Evolutionary conservation across 1,284 basidiomycete species (phyloP).

Genomic region (Xerocomus nothofagi): DNA sequence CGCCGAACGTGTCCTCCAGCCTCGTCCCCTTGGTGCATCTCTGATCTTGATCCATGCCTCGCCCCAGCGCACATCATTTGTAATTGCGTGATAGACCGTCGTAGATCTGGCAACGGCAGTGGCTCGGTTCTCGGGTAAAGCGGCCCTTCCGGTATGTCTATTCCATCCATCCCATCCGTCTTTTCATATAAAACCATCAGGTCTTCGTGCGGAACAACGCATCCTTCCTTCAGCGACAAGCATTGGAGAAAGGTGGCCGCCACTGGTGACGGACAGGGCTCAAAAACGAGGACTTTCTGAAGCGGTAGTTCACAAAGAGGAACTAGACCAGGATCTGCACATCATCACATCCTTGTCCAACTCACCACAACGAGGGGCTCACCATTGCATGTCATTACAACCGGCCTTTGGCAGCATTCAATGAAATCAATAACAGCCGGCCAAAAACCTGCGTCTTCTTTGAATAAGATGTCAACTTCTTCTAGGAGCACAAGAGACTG

Average conservation of each 20-base stretch:
- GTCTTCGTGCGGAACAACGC: constrained; percentile 40
- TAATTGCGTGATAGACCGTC: constrained; percentile 57
- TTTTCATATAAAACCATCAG: constrained; percentile 42
- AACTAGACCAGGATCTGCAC: constrained; percentile 68
- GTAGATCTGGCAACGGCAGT: constrained; percentile 51
- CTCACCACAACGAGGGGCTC: constrained; percentile 31
- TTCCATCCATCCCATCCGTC: constrained; percentile 15
- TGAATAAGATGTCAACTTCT: constrained; percentile 93
- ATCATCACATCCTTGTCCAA: constrained; percentile 11
- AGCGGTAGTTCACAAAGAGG: constrained; percentile 75
- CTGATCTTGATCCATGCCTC: constrained; percentile 34
- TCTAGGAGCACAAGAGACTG: constrained; percentile 96
- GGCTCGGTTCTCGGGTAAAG: constrained; percentile 41
- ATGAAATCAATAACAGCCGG: constrained; percentile 78
- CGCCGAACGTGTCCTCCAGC: constrained; percentile 31
- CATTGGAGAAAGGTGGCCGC: constrained; percentile 74
- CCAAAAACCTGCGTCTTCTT: constrained; percentile 94
- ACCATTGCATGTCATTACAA: constrained; percentile 94
- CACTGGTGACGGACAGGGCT: constrained; percentile 55
- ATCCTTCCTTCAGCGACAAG: constrained; percentile 62
- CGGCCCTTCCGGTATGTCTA: constrained; percentile 35
- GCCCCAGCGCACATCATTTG: constrained; percentile 49
- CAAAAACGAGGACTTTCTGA: constrained; percentile 71
- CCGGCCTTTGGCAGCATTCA: constrained; percentile 78
- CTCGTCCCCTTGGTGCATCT: constrained; percentile 28